phyloP scores from a whole-genome alignment of 441 rosid species.

The Brassica hybrid region DNA sequence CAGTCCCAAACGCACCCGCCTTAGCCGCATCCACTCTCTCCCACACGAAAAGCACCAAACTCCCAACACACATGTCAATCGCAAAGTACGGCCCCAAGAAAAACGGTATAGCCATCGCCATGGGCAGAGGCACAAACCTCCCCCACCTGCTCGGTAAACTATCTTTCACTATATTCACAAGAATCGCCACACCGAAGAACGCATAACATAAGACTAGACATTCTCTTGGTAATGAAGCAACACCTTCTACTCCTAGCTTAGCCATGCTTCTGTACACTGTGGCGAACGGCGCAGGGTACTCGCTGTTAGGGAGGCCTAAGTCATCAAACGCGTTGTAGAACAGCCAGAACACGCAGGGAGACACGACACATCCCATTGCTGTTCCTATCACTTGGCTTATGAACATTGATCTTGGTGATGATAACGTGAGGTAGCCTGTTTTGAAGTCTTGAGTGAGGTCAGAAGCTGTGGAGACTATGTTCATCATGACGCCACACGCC shows the following conservation, averaged over 20 bases:
- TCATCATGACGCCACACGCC: conserved; percentile 98
- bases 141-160: conserved; percentile 49
- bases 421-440: conserved; percentile 85
- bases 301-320: conserved; percentile 57
- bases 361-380: conserved; percentile 83
- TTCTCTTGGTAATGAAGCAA: conserved; percentile 69
- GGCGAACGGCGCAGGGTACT: conserved; percentile 76
- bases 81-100: conserved; percentile 83
- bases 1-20: conserved; percentile 78
- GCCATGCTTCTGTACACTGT: conserved; percentile 69
- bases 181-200: conserved; percentile 66
- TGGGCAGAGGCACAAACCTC: conserved; percentile 61
- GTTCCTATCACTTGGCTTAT: conserved; percentile 92
- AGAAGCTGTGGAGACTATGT: conserved; percentile 89
- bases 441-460: conserved; percentile 90
- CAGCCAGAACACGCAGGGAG: conserved; percentile 96
- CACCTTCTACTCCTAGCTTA: conserved; percentile 73
- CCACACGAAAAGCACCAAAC: conserved; percentile 81
- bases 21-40: conserved; percentile 65
- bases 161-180: conserved; percentile 64
- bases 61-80: conserved; percentile 88
- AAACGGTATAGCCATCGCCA: conserved; percentile 98
- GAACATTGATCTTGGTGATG: conserved; percentile 89
- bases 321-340: conserved; percentile 81
- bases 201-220: conserved; percentile 77